These are phyloP conservation scores for Leccinum longicurvipes DNA, from an alignment of 768 basidiomycete species.

Conservation along the genomic window DNA sequence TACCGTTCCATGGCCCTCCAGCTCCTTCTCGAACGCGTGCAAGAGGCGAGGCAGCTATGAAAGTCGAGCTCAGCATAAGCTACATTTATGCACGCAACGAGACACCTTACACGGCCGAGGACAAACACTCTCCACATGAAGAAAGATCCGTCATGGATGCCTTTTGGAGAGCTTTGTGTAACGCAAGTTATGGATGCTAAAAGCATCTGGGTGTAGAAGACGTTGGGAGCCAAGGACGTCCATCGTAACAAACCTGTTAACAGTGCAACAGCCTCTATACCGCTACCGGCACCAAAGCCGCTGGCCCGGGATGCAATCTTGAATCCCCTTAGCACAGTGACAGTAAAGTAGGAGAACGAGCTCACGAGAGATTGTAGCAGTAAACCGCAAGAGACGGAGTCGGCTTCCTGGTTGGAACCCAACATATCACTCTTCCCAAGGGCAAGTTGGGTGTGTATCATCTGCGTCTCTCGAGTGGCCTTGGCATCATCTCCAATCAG, in stretches of 20 bases:
- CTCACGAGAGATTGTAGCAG: constrained; percentile 60
- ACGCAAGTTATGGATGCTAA: constrained; percentile 62
- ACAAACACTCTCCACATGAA: constrained; percentile 70
- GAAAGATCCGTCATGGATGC: constrained; percentile 28
- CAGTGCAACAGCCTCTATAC: constrained; percentile 46
- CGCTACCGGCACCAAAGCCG: constrained; percentile 63
- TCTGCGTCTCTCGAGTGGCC: constrained; percentile 64
- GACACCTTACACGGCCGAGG: constrained; percentile 58
- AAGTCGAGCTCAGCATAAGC: constrained; percentile 3
- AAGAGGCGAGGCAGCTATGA: constrained; percentile 61
- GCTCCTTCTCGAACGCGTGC: constrained; percentile 48
- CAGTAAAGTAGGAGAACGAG: not conserved
- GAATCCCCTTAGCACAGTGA: constrained; percentile 1
- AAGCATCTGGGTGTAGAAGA: constrained; percentile 67
- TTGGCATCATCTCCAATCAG: constrained; percentile 69
- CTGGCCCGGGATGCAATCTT: constrained; percentile 59
- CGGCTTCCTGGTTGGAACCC: constrained; percentile 58
- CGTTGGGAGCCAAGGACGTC: constrained; percentile 59
- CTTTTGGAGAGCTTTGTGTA: constrained; percentile 43
- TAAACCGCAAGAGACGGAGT: constrained; percentile 61
- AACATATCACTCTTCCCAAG: constrained; percentile 56
- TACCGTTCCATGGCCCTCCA: constrained; percentile 45
- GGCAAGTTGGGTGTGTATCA: constrained; percentile 64
- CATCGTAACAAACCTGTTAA: constrained; percentile 57
- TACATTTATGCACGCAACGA: not conserved